phyloP scores from a whole-genome alignment of 2,329 filamentous ascomycete species.

The Cladophialophora yegresii region DNA sequence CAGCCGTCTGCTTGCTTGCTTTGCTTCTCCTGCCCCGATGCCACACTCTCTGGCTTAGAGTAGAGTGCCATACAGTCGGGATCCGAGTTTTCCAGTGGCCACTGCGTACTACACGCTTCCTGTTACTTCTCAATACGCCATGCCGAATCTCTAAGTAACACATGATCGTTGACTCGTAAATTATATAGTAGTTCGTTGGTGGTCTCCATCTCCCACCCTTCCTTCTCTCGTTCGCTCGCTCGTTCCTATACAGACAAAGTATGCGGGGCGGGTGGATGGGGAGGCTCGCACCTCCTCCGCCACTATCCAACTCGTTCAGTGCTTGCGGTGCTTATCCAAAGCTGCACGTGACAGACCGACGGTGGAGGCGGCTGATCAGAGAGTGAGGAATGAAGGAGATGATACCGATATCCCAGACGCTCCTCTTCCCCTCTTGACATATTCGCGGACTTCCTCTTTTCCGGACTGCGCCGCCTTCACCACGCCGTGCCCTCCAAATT shows the following conservation, averaged over 20 bases:
- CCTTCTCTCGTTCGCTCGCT: not conserved
- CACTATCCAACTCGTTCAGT: not conserved
- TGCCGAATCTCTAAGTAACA: not conserved
- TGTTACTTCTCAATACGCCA: not conserved
- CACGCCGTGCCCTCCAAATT: conserved; percentile 45
- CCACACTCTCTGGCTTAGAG: too few species aligned
- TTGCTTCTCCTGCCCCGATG: too few species aligned
- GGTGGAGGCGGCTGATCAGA: not conserved
- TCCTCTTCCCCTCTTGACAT: not conserved
- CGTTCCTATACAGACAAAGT: not conserved
- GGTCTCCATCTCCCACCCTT: not conserved
- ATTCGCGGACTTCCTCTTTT: not conserved
- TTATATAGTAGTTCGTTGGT: not conserved
- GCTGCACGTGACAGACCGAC: not conserved
- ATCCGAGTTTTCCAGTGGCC: too few species aligned
- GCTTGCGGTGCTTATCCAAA: not conserved
- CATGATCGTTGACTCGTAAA: not conserved
- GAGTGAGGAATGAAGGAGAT: not conserved
- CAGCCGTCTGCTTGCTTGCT: too few species aligned
- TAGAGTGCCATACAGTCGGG: too few species aligned
- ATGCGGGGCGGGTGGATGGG: not conserved
- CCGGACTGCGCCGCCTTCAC: conserved; percentile 11
- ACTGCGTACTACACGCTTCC: not conserved
- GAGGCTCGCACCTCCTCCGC: not conserved
- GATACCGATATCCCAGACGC: not conserved